phyloP scores from a whole-genome alignment of 2,329 filamentous ascomycete genomes.

The Botrytis porri region DNA sequence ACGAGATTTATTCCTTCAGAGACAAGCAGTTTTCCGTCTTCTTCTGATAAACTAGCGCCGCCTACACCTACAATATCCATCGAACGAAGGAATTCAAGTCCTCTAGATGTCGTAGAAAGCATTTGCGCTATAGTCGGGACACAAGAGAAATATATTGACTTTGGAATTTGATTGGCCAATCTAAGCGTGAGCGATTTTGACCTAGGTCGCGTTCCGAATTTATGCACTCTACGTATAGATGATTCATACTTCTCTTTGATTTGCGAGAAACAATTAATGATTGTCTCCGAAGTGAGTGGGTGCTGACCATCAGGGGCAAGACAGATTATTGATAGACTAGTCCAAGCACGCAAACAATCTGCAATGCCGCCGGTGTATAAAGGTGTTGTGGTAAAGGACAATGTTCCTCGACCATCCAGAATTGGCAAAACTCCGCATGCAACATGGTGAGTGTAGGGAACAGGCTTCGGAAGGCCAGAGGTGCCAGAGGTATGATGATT shows the following conservation, averaged over 20 bases:
- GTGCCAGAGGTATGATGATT: constrained; percentile 60
- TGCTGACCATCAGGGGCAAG: constrained; percentile 57
- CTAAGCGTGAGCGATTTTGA: neutral
- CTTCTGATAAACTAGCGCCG: constrained; percentile 54
- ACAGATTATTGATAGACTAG: constrained; percentile 57
- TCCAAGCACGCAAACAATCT: constrained; percentile 61
- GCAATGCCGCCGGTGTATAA: constrained; percentile 64
- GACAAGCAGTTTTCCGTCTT: constrained; percentile 54
- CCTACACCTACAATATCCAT: constrained; percentile 64
- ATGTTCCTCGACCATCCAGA: constrained; percentile 31
- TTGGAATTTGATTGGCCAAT: neutral
- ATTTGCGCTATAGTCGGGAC: constrained; percentile 59
- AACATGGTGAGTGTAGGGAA: constrained; percentile 55
- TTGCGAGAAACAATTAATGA: constrained; percentile 7
- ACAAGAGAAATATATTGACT: constrained; percentile 53
- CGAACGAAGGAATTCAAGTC: constrained; percentile 43
- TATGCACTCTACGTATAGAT: neutral
- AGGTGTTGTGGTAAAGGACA: constrained; percentile 63
- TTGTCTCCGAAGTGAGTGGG: constrained; percentile 21
- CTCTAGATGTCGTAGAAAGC: constrained; percentile 45
- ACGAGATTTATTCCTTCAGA: constrained; percentile 52
- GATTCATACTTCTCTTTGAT: neutral
- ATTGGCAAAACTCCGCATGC: constrained; percentile 53
- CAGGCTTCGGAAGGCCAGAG: constrained; percentile 61
- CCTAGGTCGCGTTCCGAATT: neutral